Conservation (phyloP, 306 rosid species). For the Lathyrus oleraceus region DNA sequence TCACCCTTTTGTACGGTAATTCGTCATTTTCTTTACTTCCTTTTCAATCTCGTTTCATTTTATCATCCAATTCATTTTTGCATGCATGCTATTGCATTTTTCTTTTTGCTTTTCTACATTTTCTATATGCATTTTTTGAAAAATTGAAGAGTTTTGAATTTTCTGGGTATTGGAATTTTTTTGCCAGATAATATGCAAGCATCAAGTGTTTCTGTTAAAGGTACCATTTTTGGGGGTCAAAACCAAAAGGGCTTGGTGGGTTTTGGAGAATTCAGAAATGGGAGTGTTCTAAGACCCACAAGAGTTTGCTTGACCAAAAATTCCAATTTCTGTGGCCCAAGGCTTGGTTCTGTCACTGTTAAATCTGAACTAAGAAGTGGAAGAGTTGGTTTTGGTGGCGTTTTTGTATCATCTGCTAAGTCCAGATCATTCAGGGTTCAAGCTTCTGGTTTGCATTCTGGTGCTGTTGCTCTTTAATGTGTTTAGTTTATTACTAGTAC, state of each 20-base stretch:
- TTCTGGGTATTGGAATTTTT: conserved; percentile 35
- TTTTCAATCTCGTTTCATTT: conserved; percentile 4
- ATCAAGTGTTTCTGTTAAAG: conserved; percentile 52
- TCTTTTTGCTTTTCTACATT: background rate
- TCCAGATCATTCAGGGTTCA: conserved; percentile 68
- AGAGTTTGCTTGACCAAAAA: conserved; percentile 48
- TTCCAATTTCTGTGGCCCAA: conserved; percentile 43
- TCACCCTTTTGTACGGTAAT: conserved; percentile 37
- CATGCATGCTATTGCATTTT: conserved; percentile 2
- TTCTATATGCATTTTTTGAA: background rate
- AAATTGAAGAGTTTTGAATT: conserved; percentile 37
- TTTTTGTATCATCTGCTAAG: conserved; percentile 51
- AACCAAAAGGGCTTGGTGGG: conserved; percentile 42
- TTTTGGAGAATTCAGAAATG: conserved; percentile 46
- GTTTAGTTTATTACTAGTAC: conserved; percentile 27
- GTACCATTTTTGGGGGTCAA: conserved; percentile 50
- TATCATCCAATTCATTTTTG: conserved; percentile 14
- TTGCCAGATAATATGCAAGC: conserved; percentile 65
- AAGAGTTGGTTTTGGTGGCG: conserved; percentile 48
- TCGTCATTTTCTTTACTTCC: background rate
- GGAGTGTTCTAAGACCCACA: conserved; percentile 41
- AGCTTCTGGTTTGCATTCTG: conserved; percentile 66
- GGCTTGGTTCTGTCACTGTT: conserved; percentile 48
- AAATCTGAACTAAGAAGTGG: conserved; percentile 47
- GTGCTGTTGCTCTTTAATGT: conserved; percentile 20